Percentiles rank a stretch among this genome's conserved stretches.
Conservation (phyloP, 176 grass and related monocot genomes). For the Aegilops umbellulata region DNA sequence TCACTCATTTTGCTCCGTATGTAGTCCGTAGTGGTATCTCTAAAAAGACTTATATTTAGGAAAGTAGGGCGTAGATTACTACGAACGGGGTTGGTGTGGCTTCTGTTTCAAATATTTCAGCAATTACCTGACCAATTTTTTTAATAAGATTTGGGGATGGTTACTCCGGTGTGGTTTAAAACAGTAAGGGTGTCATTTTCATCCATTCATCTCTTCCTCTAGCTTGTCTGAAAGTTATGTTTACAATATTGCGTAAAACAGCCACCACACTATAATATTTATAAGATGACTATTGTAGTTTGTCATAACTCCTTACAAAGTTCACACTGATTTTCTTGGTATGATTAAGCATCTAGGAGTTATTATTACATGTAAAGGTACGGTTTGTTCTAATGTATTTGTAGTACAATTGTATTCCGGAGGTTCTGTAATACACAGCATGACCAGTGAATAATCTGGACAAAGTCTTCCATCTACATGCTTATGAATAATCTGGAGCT, state of each 20-base stretch:
- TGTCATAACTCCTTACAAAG: not conserved
- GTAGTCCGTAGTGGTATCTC: too few species aligned
- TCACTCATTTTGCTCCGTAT: too few species aligned
- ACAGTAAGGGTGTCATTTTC: not conserved
- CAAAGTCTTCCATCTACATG: not conserved
- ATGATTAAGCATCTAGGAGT: not conserved
- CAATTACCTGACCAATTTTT: slow-evolving; percentile 1
- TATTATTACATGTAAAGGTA: not conserved
- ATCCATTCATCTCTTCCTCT: not conserved
- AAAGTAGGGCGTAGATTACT: too few species aligned
- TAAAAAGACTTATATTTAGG: too few species aligned
- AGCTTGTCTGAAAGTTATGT: not conserved
- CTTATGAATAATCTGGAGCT: not conserved
- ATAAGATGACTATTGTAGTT: not conserved
- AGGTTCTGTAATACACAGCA: not conserved
- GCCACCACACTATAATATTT: not conserved
- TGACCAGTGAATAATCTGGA: not conserved
- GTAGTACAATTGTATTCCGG: not conserved
- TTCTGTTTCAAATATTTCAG: not conserved
- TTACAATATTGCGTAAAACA: not conserved
- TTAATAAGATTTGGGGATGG: not conserved
- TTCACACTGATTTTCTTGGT: not conserved
- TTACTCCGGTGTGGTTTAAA: not conserved
- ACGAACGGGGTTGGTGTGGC: not conserved
- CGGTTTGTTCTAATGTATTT: not conserved